Evolutionary conservation across 495 filamentous ascomycete genomes (phyloP).

Genomic region (Xylaria sp.): DNA sequence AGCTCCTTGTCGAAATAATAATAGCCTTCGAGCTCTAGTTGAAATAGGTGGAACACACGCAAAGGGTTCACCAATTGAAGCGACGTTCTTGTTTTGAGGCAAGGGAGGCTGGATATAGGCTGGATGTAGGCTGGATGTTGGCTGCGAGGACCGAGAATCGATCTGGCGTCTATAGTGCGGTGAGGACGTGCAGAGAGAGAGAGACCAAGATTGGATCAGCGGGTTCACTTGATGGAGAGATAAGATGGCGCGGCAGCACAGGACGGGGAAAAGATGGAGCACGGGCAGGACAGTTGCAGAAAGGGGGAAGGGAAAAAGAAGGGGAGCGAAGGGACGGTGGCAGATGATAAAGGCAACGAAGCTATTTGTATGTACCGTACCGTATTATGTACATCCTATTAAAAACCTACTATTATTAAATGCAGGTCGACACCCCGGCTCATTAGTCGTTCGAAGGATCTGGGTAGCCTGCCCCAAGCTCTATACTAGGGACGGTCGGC

Average conservation of each 20-base stretch:
- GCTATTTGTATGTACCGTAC: constrained; percentile 29
- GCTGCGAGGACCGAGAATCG: background rate
- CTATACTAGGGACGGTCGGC: constrained; percentile 21
- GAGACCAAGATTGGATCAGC: background rate
- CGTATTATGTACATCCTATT: too few species aligned
- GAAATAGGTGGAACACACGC: background rate
- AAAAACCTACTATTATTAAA: constrained; percentile 24
- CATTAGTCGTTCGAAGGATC: constrained; percentile 27
- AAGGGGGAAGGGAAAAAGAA: constrained; percentile 30
- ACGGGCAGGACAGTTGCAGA: constrained; percentile 19
- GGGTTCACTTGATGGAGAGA: background rate
- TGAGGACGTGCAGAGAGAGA: background rate
- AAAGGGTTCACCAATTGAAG: constrained; percentile 5
- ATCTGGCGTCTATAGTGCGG: background rate
- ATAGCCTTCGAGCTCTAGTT: background rate
- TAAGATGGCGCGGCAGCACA: background rate
- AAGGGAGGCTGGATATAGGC: background rate
- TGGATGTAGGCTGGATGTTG: background rate
- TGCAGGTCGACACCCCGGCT: constrained; percentile 13
- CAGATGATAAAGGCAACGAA: constrained; percentile 24
- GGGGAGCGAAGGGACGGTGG: constrained; percentile 21
- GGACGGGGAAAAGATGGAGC: constrained; percentile 7
- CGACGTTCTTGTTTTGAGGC: background rate
- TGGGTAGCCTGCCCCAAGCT: constrained; percentile 21
- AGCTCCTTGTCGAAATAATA: constrained; percentile 7